A percentile compares a stretch with the other conserved stretches of the same genome.
Evolutionary conservation across 805 yeast genomes (phyloP).

Genomic region (Kuraishia capsulata): DNA sequence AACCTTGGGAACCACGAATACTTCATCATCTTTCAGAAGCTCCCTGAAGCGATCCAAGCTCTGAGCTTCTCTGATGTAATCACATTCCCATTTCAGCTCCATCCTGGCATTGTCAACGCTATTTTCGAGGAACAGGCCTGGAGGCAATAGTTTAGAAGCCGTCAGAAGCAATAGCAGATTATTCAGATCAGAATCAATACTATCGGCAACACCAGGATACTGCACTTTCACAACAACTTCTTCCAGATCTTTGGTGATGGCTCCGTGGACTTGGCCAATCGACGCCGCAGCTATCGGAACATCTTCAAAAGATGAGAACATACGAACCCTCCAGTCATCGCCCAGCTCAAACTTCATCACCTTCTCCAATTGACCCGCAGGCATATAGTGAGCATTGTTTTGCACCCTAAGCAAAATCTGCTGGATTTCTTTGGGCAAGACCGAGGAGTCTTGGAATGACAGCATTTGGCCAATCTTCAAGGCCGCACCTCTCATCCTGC

Average conservation of each 20-base stretch:
- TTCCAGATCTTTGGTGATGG: conserved; percentile 54
- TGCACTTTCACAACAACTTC: conserved; percentile 92
- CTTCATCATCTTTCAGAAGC: conserved; percentile 50
- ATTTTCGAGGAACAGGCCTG: conserved; percentile 84
- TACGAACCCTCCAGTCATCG: conserved; percentile 58
- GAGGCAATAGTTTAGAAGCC: conserved; percentile 81
- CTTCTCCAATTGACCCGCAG: conserved; percentile 75
- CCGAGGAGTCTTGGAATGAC: conserved; percentile 85
- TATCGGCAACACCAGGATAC: conserved; percentile 92
- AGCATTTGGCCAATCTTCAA: conserved; percentile 94
- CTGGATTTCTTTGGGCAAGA: conserved; percentile 80
- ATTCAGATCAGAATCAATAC: conserved; percentile 91
- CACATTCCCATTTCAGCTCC: conserved; percentile 97
- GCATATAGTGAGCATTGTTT: conserved; percentile 95
- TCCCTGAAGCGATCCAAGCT: conserved; percentile 61
- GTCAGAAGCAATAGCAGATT: conserved; percentile 73
- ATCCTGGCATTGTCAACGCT: conserved; percentile 89
- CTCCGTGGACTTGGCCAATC: conserved; percentile 93
- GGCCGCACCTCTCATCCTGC: conserved; percentile 99
- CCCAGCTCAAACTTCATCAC: conserved; percentile 74
- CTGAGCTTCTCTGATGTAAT: conserved; percentile 82
- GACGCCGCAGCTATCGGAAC: conserved; percentile 96
- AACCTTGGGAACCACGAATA: conserved; percentile 75
- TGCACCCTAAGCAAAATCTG: conserved; percentile 77
- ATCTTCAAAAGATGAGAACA: conserved; percentile 69